Conservation (phyloP, 164 flowering plant species). For the Euptelea pleiosperma region DNA sequence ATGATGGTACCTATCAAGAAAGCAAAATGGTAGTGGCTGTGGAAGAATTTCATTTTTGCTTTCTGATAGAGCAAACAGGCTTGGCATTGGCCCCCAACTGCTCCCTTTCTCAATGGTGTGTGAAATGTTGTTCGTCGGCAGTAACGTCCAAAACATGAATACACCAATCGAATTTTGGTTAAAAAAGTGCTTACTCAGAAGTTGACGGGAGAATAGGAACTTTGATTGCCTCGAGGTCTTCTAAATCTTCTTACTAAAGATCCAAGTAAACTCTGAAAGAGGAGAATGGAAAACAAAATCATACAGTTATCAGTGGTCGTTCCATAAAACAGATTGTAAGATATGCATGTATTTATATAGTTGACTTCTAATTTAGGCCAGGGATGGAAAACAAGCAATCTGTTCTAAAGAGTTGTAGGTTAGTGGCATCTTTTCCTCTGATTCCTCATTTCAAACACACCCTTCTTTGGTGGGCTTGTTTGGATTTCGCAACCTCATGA, state of each 20-base stretch:
- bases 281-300: background rate
- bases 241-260: conserved; percentile 50
- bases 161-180: background rate
- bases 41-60: background rate
- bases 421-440: too few relatives aligned
- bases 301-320: background rate
- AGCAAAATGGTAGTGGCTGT: background rate
- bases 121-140: background rate
- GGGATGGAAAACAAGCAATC: too few relatives aligned
- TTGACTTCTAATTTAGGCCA: too few relatives aligned
- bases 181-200: conserved; percentile 42
- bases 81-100: background rate
- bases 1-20: too few relatives aligned
- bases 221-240: conserved; percentile 51
- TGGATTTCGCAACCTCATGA: too few relatives aligned
- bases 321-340: too few relatives aligned
- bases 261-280: conserved; percentile 44
- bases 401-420: too few relatives aligned
- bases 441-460: too few relatives aligned
- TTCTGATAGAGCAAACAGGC: background rate
- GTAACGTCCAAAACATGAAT: too few relatives aligned
- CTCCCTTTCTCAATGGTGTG: too few relatives aligned
- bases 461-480: too few relatives aligned
- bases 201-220: conserved; percentile 68
- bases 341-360: too few relatives aligned